These are phyloP conservation scores for Fomitiporia mediterranea DNA, from an alignment of 1,284 basidiomycete species.

Conservation along the genomic window DNA sequence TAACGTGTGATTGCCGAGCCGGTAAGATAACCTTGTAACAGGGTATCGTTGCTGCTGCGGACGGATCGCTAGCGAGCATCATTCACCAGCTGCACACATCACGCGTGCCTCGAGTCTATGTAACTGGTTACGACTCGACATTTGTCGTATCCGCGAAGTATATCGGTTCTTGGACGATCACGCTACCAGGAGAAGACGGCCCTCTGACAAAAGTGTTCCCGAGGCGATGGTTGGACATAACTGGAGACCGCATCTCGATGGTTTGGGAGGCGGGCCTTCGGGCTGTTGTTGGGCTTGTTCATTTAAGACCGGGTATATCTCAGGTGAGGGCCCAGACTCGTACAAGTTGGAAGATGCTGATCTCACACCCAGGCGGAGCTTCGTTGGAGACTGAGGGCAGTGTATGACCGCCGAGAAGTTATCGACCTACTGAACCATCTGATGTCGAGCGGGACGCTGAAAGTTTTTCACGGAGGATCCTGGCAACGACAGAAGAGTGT, in stretches of 20 bases:
- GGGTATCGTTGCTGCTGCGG: neutral
- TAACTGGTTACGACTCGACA: conserved; percentile 58
- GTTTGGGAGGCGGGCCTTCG: conserved; percentile 67
- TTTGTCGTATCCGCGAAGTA: conserved; percentile 46
- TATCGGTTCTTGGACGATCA: conserved; percentile 55
- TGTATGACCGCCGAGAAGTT: conserved; percentile 75
- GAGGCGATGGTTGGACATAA: conserved; percentile 73
- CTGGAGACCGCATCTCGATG: conserved; percentile 52
- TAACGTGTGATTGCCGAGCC: neutral
- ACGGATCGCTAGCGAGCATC: conserved; percentile 21
- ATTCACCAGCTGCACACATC: conserved; percentile 39
- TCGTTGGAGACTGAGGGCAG: conserved; percentile 56
- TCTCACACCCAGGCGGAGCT: conserved; percentile 49
- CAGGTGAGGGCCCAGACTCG: conserved; percentile 45
- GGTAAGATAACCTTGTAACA: neutral
- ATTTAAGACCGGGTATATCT: conserved; percentile 68
- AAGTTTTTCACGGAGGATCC: conserved; percentile 25
- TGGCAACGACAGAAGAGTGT: conserved; percentile 18
- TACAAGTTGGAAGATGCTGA: conserved; percentile 6
- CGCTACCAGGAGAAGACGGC: conserved; percentile 34
- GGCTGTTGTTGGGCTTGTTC: conserved; percentile 60
- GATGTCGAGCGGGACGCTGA: conserved; percentile 41
- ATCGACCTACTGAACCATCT: conserved; percentile 59
- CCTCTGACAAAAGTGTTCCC: conserved; percentile 50
- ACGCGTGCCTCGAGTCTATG: conserved; percentile 54